A percentile compares a stretch with the other conserved stretches of the same genome.
phyloP scores from a whole-genome alignment of 495 filamentous ascomycete genomes.

The Clohesyomyces aquaticus region DNA sequence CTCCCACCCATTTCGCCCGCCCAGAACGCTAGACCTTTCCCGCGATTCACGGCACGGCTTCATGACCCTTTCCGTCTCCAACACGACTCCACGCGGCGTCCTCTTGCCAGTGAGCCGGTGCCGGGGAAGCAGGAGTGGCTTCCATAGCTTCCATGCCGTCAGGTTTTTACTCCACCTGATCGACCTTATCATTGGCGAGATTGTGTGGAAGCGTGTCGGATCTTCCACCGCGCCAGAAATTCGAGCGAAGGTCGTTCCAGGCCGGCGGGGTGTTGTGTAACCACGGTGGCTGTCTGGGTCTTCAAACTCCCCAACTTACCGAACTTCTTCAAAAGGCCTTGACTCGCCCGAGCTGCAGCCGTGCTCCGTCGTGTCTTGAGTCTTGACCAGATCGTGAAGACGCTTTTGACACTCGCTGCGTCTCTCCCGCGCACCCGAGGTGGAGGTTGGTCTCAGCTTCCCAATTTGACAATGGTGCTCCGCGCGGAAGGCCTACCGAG shows the following conservation, averaged over 20 bases:
- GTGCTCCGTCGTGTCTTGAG: no score
- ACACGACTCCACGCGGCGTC: slow-evolving; percentile 24
- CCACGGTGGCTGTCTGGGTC: neutral
- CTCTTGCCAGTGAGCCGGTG: slow-evolving; percentile 30
- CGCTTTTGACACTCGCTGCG: neutral
- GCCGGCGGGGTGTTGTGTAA: slow-evolving; percentile 10
- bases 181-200: slow-evolving; percentile 35
- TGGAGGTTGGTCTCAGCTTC: neutral
- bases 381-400: no score
- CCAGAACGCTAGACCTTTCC: neutral
- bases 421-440: neutral
- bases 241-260: neutral
- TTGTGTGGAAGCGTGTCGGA: slow-evolving; percentile 24
- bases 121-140: slow-evolving; percentile 36
- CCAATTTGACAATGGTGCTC: slow-evolving; percentile 3
- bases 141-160: slow-evolving; percentile 33
- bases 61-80: slow-evolving; percentile 26
- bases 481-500: neutral
- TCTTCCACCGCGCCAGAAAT: slow-evolving; percentile 13
- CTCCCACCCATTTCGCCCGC: neutral
- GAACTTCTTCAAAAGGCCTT: slow-evolving; percentile 6
- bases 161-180: slow-evolving; percentile 35
- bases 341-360: neutral
- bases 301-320: slow-evolving; percentile 1
- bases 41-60: slow-evolving; percentile 32